A percentile compares a stretch with the other conserved stretches of the same genome.
Evolutionary conservation across 2,329 filamentous ascomycete species (phyloP).

Genomic region (Aaosphaeria arxii): DNA sequence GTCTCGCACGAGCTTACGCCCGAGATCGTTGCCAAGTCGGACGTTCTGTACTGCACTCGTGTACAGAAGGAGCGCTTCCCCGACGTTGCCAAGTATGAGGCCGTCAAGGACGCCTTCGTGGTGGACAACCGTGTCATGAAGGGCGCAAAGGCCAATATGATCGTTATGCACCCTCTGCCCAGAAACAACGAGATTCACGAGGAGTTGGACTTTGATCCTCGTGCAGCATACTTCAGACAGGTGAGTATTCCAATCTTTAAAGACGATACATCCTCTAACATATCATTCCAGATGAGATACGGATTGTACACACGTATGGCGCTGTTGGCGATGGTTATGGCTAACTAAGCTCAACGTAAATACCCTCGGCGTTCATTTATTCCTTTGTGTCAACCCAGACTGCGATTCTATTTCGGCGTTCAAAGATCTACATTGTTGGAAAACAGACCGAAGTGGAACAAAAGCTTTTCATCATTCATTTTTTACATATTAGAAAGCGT

Average conservation of each 20-base stretch:
- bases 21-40: conserved; percentile 80
- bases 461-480: too few relatives aligned
- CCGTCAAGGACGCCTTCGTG: conserved; percentile 82
- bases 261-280: background rate
- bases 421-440: too few relatives aligned
- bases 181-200: conserved; percentile 90
- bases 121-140: conserved; percentile 89
- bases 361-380: background rate
- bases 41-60: conserved; percentile 95
- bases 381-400: too few relatives aligned
- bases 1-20: conserved; percentile 79
- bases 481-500: too few relatives aligned
- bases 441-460: too few relatives aligned
- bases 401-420: too few relatives aligned
- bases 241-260: conserved; percentile 56
- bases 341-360: conserved; percentile 32
- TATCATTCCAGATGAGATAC: conserved; percentile 76
- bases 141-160: conserved; percentile 87
- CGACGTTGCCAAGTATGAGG: conserved; percentile 76
- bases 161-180: conserved; percentile 93
- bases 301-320: conserved; percentile 98
- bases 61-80: conserved; percentile 96
- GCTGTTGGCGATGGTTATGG: conserved; percentile 89
- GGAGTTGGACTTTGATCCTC: conserved; percentile 96
- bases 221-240: conserved; percentile 98